Conservation (phyloP, 352 stramenopile genomes). For the Phytopythium boreale region DNA sequence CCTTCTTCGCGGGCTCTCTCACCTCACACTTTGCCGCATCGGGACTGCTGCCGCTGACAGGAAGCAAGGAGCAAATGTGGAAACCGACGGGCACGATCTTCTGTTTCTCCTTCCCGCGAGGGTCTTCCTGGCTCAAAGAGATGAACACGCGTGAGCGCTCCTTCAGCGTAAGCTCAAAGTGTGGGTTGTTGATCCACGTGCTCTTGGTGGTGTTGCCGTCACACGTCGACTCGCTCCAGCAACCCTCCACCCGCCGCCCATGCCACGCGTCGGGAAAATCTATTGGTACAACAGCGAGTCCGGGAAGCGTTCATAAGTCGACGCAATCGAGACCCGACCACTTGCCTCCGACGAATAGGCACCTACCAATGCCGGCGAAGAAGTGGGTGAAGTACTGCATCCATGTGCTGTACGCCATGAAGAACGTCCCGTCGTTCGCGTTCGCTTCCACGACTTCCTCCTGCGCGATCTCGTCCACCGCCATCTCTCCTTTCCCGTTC, state of each 20-base stretch:
- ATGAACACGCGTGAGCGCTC: slow-evolving; percentile 65
- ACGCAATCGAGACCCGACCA: background rate
- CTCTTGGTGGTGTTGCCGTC: slow-evolving; percentile 77
- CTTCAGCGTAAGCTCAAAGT: slow-evolving; percentile 69
- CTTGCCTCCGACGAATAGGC: too few species aligned
- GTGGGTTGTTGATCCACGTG: slow-evolving; percentile 89
- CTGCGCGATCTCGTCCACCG: slow-evolving; percentile 58
- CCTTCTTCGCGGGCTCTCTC: slow-evolving; percentile 57
- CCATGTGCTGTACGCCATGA: slow-evolving; percentile 90
- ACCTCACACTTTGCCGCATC: slow-evolving; percentile 52
- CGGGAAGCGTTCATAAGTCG: background rate
- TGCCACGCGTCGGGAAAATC: slow-evolving; percentile 89
- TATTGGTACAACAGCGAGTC: slow-evolving; percentile 12
- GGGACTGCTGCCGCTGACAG: slow-evolving; percentile 21
- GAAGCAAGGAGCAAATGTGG: slow-evolving; percentile 65
- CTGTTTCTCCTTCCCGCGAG: slow-evolving; percentile 58
- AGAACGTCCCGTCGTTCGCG: slow-evolving; percentile 89
- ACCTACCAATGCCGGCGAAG: slow-evolving; percentile 86
- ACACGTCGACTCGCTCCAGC: slow-evolving; percentile 75
- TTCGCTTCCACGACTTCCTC: slow-evolving; percentile 83
- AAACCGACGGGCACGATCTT: slow-evolving; percentile 82
- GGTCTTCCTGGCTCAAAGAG: slow-evolving; percentile 80
- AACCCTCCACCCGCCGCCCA: slow-evolving; percentile 66
- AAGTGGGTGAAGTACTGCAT: slow-evolving; percentile 89
- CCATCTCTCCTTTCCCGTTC: slow-evolving; percentile 45